Evolutionary conservation across 306 rosid species (phyloP), one percentile per base, ranked within the genome.

Genomic region (Castanea crenata): DNA sequence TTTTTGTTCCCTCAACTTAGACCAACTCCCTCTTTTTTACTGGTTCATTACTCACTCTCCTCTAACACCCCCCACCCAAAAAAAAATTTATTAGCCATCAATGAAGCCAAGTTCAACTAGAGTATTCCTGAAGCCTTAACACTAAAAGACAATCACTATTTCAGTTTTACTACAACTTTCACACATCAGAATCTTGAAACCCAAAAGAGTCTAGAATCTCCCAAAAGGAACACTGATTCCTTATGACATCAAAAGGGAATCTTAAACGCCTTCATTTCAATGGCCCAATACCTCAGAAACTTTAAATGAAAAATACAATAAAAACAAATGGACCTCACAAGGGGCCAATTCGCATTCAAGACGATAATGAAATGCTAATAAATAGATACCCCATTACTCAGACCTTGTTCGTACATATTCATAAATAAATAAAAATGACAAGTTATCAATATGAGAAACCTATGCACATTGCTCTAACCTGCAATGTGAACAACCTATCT

Each of bases 401-500:
- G 54, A 11, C 54, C 54, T 12, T 49, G 54, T 49, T 13, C 54
- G 12, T 49, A 12, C 16, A 49, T 49, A 49, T 49, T 49, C 54
- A 49, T 49, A 49, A 41, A 41, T 41, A 41, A 41, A 41, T 41
- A 41, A 41, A 41, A 41, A 41, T 0, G 12, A 41, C 12, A 41
- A 41, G 46, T 8, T 8, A 41, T 41, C 46, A 41, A 41, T 41
- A 41, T 41, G 52, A 7, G 67, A 34, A 79, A 21, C 65, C 56
- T 69, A 32, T 0, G n/a, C 69, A 75, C 6, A 75, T 27, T 49
- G 54, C 69, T 73, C 91, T 87, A 79, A 93, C 99, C 98, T 93
- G 99, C 83, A 96, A 86, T 56, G 99, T 96, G 92, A 96, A 96
- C 83, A 93, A 84, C 87, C 99, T 90, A 70, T 96, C 99, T 77